Conservation (phyloP, 73 alveolate species). For the Blepharisma stoltei region DNA sequence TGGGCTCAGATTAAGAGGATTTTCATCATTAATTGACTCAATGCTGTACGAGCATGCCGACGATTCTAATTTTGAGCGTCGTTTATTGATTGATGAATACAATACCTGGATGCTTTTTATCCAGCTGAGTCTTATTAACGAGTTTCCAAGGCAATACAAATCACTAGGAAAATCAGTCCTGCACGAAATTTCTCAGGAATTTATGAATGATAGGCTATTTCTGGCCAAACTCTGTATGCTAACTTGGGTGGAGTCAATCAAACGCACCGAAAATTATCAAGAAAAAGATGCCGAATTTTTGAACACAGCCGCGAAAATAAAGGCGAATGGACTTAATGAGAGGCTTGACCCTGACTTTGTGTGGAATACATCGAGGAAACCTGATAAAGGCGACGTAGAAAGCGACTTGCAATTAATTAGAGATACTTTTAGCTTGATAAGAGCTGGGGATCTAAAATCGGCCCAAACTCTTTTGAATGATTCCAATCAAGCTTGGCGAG, state of each 20-base stretch:
- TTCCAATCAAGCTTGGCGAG: slow-evolving; percentile 8
- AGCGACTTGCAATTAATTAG: neutral
- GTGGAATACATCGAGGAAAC: neutral
- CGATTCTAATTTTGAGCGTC: too few species aligned
- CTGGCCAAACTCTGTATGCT: neutral
- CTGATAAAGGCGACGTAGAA: neutral
- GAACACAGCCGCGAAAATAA: neutral
- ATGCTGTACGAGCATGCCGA: too few species aligned
- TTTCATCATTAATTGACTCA: too few species aligned
- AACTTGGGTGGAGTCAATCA: slow-evolving; percentile 3
- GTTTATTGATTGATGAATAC: too few species aligned
- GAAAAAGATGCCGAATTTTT: neutral
- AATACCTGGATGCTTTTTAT: too few species aligned
- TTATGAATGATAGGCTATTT: too few species aligned
- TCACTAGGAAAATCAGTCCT: too few species aligned
- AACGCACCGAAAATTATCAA: neutral
- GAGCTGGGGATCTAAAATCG: neutral
- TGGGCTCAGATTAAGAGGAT: too few species aligned
- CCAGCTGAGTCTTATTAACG: too few species aligned
- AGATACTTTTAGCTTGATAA: slow-evolving; percentile 6
- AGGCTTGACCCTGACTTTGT: slow-evolving; percentile 3
- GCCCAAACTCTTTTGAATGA: neutral
- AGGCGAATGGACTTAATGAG: neutral
- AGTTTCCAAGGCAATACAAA: too few species aligned
- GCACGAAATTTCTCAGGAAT: too few species aligned